phyloP scores from a whole-genome alignment of 345 rosid species.

The Brassica rapa region DNA sequence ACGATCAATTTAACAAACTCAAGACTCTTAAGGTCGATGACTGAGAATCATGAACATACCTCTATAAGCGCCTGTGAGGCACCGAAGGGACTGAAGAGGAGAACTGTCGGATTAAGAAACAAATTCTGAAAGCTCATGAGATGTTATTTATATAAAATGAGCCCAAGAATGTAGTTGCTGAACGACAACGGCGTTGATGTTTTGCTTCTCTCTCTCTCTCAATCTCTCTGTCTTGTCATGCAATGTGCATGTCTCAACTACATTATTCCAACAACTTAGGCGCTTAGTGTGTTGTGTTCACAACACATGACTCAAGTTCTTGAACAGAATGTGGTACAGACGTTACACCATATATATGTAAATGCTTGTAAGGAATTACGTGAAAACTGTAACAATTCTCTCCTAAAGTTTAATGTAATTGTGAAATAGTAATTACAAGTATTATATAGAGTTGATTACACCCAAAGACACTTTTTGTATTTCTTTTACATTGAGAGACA shows the following conservation, averaged over 20 bases:
- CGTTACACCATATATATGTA: neutral
- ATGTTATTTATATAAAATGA: slow-evolving; percentile 23
- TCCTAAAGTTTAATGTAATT: neutral
- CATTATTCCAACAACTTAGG: slow-evolving; percentile 8
- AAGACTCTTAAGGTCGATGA: neutral
- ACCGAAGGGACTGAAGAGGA: neutral
- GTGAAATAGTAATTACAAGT: neutral
- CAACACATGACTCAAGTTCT: slow-evolving; percentile 34
- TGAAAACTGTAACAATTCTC: neutral
- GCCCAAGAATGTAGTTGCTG: slow-evolving; percentile 14
- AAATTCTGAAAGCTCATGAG: slow-evolving; percentile 26
- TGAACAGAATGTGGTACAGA: slow-evolving; percentile 10
- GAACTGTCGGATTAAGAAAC: slow-evolving; percentile 28
- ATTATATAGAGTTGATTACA: neutral
- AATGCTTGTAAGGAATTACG: neutral
- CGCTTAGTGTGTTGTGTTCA: slow-evolving; percentile 15
- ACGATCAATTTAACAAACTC: neutral
- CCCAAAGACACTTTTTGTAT: no score
- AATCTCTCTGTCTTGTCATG: slow-evolving; percentile 37
- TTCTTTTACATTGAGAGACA: no score
- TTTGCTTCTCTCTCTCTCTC: slow-evolving; percentile 38
- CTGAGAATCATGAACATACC: slow-evolving; percentile 30
- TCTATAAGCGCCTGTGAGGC: slow-evolving; percentile 28
- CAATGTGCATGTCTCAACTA: slow-evolving; percentile 32
- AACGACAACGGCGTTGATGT: slow-evolving; percentile 36